A percentile compares a stretch with the other conserved stretches of the same genome.
Conservation (phyloP, 768 basidiomycete species). For the Trametes gibbosa region DNA sequence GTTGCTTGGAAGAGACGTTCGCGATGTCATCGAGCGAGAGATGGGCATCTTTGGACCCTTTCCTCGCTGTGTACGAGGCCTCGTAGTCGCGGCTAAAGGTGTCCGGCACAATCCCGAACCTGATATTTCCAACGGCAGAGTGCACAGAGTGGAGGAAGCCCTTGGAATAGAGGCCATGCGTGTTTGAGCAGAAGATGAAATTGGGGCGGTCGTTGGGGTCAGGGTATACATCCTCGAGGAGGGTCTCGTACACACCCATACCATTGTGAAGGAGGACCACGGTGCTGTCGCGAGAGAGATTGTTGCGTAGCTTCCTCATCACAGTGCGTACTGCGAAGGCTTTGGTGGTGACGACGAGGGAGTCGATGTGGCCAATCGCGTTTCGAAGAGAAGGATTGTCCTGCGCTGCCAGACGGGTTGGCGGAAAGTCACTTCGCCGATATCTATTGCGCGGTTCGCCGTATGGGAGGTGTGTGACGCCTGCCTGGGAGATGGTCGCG, state of each 20-base stretch:
- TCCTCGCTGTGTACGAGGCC: slow-evolving; percentile 34
- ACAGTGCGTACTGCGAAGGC: slow-evolving; percentile 62
- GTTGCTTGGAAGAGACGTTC: slow-evolving; percentile 25
- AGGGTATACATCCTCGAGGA: slow-evolving; percentile 65
- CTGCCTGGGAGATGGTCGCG: slow-evolving; percentile 37
- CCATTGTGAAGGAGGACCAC: slow-evolving; percentile 95
- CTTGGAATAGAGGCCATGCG: slow-evolving; percentile 72
- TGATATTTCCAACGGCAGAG: slow-evolving; percentile 63
- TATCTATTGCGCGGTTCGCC: not conserved
- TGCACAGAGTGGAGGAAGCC: slow-evolving; percentile 58
- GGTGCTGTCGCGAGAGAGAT: slow-evolving; percentile 66
- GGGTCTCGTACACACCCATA: slow-evolving; percentile 85
- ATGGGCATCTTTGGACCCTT: slow-evolving; percentile 34
- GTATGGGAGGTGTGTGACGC: slow-evolving; percentile 40
- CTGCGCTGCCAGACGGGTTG: not conserved
- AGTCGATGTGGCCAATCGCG: slow-evolving; percentile 48
- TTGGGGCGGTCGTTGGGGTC: slow-evolving; percentile 74
- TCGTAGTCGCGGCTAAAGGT: slow-evolving; percentile 62
- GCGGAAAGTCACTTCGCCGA: slow-evolving; percentile 13
- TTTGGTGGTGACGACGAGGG: slow-evolving; percentile 82
- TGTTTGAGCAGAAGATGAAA: slow-evolving; percentile 81
- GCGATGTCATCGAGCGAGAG: slow-evolving; percentile 56
- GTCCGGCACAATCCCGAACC: slow-evolving; percentile 82
- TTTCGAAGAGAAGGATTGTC: not conserved
- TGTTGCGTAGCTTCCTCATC: slow-evolving; percentile 55